Evolutionary conservation across 805 yeast species (phyloP).

Genomic region (Hanseniaspora pseudoguilliermondii): DNA sequence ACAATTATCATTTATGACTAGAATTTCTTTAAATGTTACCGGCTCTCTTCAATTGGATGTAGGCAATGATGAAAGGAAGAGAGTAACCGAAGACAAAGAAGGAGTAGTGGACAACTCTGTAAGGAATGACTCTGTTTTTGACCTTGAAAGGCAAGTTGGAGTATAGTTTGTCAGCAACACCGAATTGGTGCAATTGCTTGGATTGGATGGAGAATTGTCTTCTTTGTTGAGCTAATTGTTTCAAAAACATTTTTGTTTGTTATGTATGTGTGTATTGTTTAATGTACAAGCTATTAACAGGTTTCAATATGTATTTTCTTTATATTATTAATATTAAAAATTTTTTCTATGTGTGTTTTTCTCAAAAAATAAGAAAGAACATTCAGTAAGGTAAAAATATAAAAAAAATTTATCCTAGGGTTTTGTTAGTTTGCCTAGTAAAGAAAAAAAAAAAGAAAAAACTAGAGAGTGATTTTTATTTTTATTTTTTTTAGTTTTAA

Average conservation of each 20-base stretch:
- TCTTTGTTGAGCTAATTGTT: slow-evolving; percentile 14
- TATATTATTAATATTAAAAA: no score
- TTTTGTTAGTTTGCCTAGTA: no score
- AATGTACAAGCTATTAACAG: background rate
- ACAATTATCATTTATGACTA: background rate
- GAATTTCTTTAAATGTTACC: slow-evolving; percentile 37
- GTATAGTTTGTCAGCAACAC: slow-evolving; percentile 59
- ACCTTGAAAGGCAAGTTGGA: slow-evolving; percentile 89
- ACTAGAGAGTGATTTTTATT: no score
- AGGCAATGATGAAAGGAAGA: slow-evolving; percentile 66
- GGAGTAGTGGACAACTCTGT: slow-evolving; percentile 67
- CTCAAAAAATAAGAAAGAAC: no score
- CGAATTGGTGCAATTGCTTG: slow-evolving; percentile 18
- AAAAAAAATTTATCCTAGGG: no score
- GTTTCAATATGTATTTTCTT: background rate
- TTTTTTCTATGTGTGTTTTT: no score
- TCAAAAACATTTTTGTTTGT: slow-evolving; percentile 9
- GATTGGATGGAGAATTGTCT: slow-evolving; percentile 16
- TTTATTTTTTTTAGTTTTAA: no score
- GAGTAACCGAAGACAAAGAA: slow-evolving; percentile 59
- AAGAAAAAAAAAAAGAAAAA: no score
- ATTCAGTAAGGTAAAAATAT: no score
- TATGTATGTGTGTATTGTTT: background rate
- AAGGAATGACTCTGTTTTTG: slow-evolving; percentile 85
- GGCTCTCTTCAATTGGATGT: slow-evolving; percentile 77